Base-by-base conservation (phyloP, 495 filamentous ascomycete genomes). In the Annulohypoxylon nitens region DNA sequence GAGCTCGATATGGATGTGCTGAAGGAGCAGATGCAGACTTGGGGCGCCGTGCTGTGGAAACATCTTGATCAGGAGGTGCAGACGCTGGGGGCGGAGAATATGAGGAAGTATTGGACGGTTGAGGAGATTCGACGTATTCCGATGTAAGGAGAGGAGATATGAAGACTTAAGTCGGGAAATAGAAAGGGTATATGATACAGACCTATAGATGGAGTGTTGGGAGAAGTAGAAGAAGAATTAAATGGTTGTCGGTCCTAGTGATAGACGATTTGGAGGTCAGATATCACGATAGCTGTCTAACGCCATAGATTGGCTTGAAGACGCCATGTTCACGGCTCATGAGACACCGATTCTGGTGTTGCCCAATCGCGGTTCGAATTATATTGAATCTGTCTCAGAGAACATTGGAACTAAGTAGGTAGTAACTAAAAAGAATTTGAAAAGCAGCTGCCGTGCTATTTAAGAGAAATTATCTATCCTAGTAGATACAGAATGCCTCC, bases 61-160 rank as follows among this genome's bases (percentile, higher is more conserved):
- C 93, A 95, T 84, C 78, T 95, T 60, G 90, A 92, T 69, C 86
- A 93, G 65, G 93, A 94, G 83, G 91, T 94, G 4, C 70, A 83
- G 73, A 86, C 89, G 33, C 78, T 95, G 3, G 86, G 87, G 4
- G 92, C 93, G 50, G 93, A 96, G 76, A 95, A 94, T 78, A 97
- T 98, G 95, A 85, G 93, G 75, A 88, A 86, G 75, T 93, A 91
- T 79, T 98, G 93, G 93, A 90, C 84, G 0, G 30, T 89, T 45
- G 88, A 91, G 63, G 95, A 97, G 84, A 91, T 98, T 82, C 84
- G 81, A 76, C 74, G 81, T 45, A 85, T 97, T 79, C 91, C 90
- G 1, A 92, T 94, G 80, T 94, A 76, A 6, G 55, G 10, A n/a
- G 55, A 14, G 36, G 36, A 23, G 51, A 59, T 23, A 59, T 23